phyloP scores from a whole-genome alignment of 2,329 filamentous ascomycete genomes.

The Aureobasidium sp. region DNA sequence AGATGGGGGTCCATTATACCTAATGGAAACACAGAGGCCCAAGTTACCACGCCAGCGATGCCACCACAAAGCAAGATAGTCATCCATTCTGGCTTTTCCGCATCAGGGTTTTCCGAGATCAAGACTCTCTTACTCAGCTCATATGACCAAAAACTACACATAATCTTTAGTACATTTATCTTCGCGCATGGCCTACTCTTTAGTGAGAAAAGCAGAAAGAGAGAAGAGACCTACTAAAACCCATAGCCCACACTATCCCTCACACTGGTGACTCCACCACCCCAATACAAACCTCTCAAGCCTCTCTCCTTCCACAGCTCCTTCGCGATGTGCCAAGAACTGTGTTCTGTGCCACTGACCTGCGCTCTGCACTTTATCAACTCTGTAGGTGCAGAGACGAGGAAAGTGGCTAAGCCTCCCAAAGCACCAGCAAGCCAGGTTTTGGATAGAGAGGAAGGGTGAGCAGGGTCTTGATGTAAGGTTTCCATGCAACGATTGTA shows the following conservation, averaged over 20 bases:
- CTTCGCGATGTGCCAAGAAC: slow-evolving; percentile 21
- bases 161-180: background rate
- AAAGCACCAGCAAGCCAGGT: slow-evolving; percentile 73
- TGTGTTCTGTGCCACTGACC: slow-evolving; percentile 35
- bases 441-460: slow-evolving; percentile 28
- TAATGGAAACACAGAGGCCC: slow-evolving; percentile 82
- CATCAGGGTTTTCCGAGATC: slow-evolving; percentile 19
- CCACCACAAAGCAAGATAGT: slow-evolving; percentile 66
- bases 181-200: background rate
- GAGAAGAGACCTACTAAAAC: slow-evolving; percentile 58
- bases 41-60: slow-evolving; percentile 76
- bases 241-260: slow-evolving; percentile 90
- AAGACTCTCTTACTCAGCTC: slow-evolving; percentile 60
- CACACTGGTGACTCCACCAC: slow-evolving; percentile 70
- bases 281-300: slow-evolving; percentile 66
- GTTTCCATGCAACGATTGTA: slow-evolving; percentile 75
- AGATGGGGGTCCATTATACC: slow-evolving; percentile 18
- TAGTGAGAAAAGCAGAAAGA: background rate
- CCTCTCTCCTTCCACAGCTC: slow-evolving; percentile 32
- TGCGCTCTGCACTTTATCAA: slow-evolving; percentile 85
- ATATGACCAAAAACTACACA: slow-evolving; percentile 72
- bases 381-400: slow-evolving; percentile 81
- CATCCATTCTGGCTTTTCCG: slow-evolving; percentile 15
- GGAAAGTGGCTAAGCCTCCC: slow-evolving; percentile 77
- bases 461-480: slow-evolving; percentile 30